Base-by-base conservation (phyloP, 2,329 filamentous ascomycete genomes). In the Penicillium digitatum region DNA sequence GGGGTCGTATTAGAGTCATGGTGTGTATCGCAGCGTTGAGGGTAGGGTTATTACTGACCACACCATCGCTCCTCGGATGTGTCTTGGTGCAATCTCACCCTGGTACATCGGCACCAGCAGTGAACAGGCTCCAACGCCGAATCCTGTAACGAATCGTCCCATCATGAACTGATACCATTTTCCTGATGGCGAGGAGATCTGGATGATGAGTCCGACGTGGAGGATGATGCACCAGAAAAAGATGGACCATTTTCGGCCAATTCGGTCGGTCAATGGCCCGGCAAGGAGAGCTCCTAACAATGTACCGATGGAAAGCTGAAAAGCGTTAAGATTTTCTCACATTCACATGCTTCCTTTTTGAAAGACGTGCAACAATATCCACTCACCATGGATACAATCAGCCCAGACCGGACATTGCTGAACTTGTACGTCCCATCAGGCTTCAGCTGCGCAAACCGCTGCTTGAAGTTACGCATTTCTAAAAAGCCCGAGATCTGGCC, bases 31-130 rank as follows among this genome's bases (percentile, higher is more conserved):
- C 5, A 34, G 34, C 34, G 14, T 32, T 24, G 18, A 24, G 5
- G 7, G 27, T 22, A n/a, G 11, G 37, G 16, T 18, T n/a, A 22
- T n/a, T 14, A 59, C 60, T 58, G 48, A 63, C 62, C 62, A 65
- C 22, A 78, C 74, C 63, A 79, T 66, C n/a, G 75, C 68, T 57
- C 77, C 77, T 59, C 77, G 75, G 48, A 79, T 74, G 38, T 78
- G 72, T 49, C 74, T 66, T 11, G 77, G 77, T 14, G 72, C 69
- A 45, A 73, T 76, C 62, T 79, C 77, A 57, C 74, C 72, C 51
- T 76, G 74, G 59, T 76, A 78, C 74, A 79, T 76, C 2, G 76
- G 76, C 0, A 78, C 75, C 9, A 77, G 54, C 16, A 77, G 61
- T 24, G 71, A 74, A 52, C 76, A 72, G 7, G 72, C 72, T 52